phyloP scores from a whole-genome alignment of 106 monocot species.

The Narthecium ossifragum region DNA sequence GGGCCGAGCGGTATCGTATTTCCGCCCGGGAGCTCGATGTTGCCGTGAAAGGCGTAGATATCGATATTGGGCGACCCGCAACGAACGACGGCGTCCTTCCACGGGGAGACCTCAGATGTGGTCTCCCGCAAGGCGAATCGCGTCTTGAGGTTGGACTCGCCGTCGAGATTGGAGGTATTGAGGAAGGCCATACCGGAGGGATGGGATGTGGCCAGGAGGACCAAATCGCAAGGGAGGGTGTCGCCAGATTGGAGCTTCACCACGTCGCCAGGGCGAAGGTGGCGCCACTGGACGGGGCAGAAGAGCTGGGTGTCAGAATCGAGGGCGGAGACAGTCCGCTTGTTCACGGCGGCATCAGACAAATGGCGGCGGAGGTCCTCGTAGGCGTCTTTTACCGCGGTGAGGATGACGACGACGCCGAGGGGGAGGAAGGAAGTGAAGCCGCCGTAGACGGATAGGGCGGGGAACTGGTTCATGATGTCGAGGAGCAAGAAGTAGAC shows the following conservation, averaged over 20 bases:
- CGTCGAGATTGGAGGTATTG: slow-evolving; percentile 26
- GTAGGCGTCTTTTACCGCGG: slow-evolving; percentile 24
- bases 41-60: slow-evolving; percentile 17
- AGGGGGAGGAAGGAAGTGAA: slow-evolving; percentile 7
- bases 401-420: slow-evolving; percentile 21
- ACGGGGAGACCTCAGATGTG: background rate
- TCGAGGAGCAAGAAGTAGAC: slow-evolving; percentile 30
- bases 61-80: slow-evolving; percentile 22
- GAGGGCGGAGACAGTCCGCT: slow-evolving; percentile 36
- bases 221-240: slow-evolving; percentile 18
- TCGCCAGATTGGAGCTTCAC: slow-evolving; percentile 19
- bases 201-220: slow-evolving; percentile 16
- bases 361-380: slow-evolving; percentile 58
- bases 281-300: slow-evolving; percentile 49
- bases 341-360: slow-evolving; percentile 65
- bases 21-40: slow-evolving; percentile 11
- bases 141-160: slow-evolving; percentile 21
- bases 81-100: slow-evolving; percentile 7
- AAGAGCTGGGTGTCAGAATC: slow-evolving; percentile 19
- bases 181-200: slow-evolving; percentile 21
- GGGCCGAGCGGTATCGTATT: slow-evolving; percentile 9
- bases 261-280: slow-evolving; percentile 45
- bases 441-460: slow-evolving; percentile 15
- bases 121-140: slow-evolving; percentile 18
- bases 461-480: slow-evolving; percentile 9